Base-by-base conservation (phyloP, 495 filamentous ascomycete genomes). In the Hamigera avellanea region DNA sequence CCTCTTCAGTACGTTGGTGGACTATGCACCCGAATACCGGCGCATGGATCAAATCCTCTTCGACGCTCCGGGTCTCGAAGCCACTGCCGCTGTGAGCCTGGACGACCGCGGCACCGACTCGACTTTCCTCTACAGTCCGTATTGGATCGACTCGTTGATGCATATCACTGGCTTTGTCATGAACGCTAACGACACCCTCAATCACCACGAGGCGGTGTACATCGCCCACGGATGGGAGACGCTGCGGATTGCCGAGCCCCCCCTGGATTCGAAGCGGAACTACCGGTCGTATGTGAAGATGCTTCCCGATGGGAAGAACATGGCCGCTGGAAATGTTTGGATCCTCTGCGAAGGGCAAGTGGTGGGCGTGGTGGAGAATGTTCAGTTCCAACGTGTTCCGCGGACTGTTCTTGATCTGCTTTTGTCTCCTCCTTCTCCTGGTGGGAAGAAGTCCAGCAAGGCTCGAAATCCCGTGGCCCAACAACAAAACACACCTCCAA, bases 121-220 rank as follows among this genome's bases (percentile, higher is more conserved):
- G 17, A 19, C 7, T 12, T 19, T 17, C 2, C 41, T 14, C 1
- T 50, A 19, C 0, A 42, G 4, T 15, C 52, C 46, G 45, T 69
- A 33, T 49, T 70, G 30, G 56, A 66, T 75, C 38, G 72, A 76
- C 45, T 59, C 52, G 25, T 29, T 72, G 5, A 49, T 45, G 18
- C 72, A 76, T 41, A 43, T 72, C 19, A 58, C 66, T 6, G 71
- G 71, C 6, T 75, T 76, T 47, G 65, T 72, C 26, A 61, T 72
- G 49, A 75, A 75, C 42, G 66, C 48, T 13, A 66, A 57, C 14
- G 69, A 71, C 21, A 44, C 56, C 4, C 38, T 61, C 12, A 67
- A 72, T 38, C 59, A 59, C 1, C 56, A 61, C 15, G 57, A 62
- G 25, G 55, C 59, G 27, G 65, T 72, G 14, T 75, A 61, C 42